Evolutionary conservation across 495 filamentous ascomycete genomes (phyloP).

Genomic region (Rostrohypoxylon terebratum): DNA sequence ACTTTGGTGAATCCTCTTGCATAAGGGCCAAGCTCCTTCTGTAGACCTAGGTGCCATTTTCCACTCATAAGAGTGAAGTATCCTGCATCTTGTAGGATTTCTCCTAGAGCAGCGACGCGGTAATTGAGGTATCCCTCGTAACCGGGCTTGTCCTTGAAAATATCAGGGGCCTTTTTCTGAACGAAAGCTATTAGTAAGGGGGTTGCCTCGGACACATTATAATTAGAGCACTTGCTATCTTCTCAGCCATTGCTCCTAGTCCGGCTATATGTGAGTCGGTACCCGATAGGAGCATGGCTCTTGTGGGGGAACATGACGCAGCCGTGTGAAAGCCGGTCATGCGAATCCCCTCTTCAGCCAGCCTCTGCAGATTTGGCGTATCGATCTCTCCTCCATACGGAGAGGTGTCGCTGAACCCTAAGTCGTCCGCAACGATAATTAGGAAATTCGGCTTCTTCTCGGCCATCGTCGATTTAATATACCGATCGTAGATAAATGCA

Average conservation of each 20-base stretch:
- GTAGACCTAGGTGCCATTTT: slow-evolving; percentile 68
- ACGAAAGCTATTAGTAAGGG: slow-evolving; percentile 18
- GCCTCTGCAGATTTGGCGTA: slow-evolving; percentile 68
- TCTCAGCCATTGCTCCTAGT: slow-evolving; percentile 57
- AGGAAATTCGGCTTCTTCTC: slow-evolving; percentile 62
- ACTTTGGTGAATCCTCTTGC: slow-evolving; percentile 57
- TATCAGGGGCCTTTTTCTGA: slow-evolving; percentile 48
- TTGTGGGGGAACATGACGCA: slow-evolving; percentile 70
- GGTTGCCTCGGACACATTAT: neutral
- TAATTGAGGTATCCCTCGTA: slow-evolving; percentile 74
- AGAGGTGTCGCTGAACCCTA: slow-evolving; percentile 71
- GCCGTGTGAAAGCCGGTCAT: slow-evolving; percentile 72
- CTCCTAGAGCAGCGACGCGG: slow-evolving; percentile 68
- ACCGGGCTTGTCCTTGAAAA: slow-evolving; percentile 62
- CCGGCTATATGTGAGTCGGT: slow-evolving; percentile 64
- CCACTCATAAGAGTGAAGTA: slow-evolving; percentile 72
- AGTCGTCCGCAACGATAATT: slow-evolving; percentile 70
- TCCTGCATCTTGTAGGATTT: slow-evolving; percentile 68
- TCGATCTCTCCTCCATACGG: slow-evolving; percentile 72
- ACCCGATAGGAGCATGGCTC: slow-evolving; percentile 67
- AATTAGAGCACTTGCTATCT: slow-evolving; percentile 41
- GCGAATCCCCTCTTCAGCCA: slow-evolving; percentile 66
- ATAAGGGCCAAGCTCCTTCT: slow-evolving; percentile 51
- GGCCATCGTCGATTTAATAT: slow-evolving; percentile 30
- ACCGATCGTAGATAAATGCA: slow-evolving; percentile 26